Evolutionary conservation across 2,329 filamentous ascomycete genomes (phyloP), one percentile per base, ranked within the genome.

Genomic region (Penicillium thymicola): DNA sequence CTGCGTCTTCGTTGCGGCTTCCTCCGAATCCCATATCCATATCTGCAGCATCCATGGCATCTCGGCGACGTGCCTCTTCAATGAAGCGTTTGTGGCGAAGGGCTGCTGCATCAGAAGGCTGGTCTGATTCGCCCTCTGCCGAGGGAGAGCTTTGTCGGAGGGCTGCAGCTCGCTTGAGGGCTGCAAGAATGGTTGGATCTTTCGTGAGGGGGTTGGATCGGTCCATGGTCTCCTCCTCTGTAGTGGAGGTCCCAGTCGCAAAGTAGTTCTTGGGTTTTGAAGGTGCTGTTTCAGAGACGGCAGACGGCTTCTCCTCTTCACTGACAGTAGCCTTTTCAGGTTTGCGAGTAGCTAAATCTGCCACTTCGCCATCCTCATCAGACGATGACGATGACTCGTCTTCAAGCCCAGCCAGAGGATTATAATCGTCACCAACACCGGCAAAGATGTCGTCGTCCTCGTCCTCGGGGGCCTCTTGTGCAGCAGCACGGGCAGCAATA

Each of bases 11-110:
- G 67, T 90, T 88, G 28, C 93, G 83, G 68, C 89, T 94, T 21
- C 87, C 90, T 34, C 94, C 94, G 69, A 99, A 97, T 58, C 92
- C 93, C 80, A 97, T 85, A 69, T 99, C 94, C 76, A 99, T 83
- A 75, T 99, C 93, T 55, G 93, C 87, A 46, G 92, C 85, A 70
- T 97, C 93, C 46, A 92, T 84, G 64, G 89, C 88, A 54, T 86
- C 75, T n/a, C 76, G 77, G 10, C 73, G 72, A 43, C 68, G 70
- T 10, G 79, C 85, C 58, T 82, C 82, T 65, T 87, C 80, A 6
- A 97, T 79, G 78, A 97, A 89, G 62, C 84, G 88, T 72, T 85
- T 88, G 50, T 87, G 84, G 8, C 88, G 86, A 48, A 86, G 86
- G 60, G 88, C 83, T 59, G 88, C 83, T 59, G 86, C 84, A 2